phyloP scores from a whole-genome alignment of 345 rosid genomes.

The Anacardium occidentale region DNA sequence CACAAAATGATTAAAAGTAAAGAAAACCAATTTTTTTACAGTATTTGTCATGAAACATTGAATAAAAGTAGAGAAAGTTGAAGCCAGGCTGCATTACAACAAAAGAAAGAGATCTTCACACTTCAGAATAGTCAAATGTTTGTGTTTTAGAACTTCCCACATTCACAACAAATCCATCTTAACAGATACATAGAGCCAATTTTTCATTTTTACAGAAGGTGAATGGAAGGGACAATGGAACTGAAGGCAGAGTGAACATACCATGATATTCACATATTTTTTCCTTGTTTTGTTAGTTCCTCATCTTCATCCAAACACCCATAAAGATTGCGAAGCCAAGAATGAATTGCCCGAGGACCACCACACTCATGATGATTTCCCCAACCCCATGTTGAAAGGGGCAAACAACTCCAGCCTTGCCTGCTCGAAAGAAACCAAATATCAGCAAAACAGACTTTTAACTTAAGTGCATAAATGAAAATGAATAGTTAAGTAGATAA shows the following conservation, averaged over 20 bases:
- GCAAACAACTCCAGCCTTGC: slow-evolving; percentile 20
- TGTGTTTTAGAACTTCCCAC: neutral
- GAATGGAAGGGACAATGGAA: neutral
- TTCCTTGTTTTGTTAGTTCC: neutral
- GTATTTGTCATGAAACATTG: neutral
- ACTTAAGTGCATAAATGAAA: neutral
- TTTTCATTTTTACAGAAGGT: slow-evolving; percentile 10
- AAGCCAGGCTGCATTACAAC: neutral
- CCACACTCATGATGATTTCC: slow-evolving; percentile 4
- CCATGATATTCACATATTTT: neutral
- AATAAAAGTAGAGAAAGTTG: neutral
- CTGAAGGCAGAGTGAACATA: neutral
- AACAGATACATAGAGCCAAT: neutral
- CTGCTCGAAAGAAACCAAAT: slow-evolving; percentile 18
- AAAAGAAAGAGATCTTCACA: neutral
- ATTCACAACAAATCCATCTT: slow-evolving; percentile 8
- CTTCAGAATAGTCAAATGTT: neutral
- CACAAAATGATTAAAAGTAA: too few relatives aligned
- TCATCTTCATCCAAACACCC: slow-evolving; percentile 7
- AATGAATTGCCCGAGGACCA: slow-evolving; percentile 62
- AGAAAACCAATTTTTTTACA: neutral
- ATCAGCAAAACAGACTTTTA: neutral
- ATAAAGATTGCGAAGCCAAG: slow-evolving; percentile 55
- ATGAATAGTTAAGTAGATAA: neutral
- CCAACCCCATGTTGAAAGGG: slow-evolving; percentile 10